Evolutionary conservation across 129 eudicot genomes (phyloP), one percentile per base, ranked within the genome.

Genomic region (Rutidosis leptorrhynchoides): DNA sequence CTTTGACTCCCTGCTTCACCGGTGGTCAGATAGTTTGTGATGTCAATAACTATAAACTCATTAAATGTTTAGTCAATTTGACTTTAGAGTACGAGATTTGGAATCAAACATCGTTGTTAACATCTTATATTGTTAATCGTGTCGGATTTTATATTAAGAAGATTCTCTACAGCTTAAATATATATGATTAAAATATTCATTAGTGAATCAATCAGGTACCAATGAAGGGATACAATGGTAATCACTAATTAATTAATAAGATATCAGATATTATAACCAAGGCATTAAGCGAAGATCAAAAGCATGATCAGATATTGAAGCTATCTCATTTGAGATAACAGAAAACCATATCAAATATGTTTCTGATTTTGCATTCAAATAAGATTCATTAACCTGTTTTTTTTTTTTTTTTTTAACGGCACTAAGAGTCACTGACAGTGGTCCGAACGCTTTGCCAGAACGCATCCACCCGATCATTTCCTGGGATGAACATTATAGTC

Each of bases 1-100:
- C 69, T 75, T 25, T 75, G 70, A 75, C 74, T 49, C 32, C 21
- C 17, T 58, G 30, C 19, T 30, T 28, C 76, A 3, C 35, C 33
- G 30, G 15, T 4, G 58, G 69, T 68, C 70, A 75, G 46, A 14
- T 53, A 21, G 37, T 61, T 33, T 15, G 20, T 32, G 16, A 51
- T 25, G 70, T 59, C 49, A 73, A 59, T 17, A 24, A 42, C 51
- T 42, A 37, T 43, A 55, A 73, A 53, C 30, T 28, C 9, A 20
- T 12, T 27, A 11, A 4, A n/a, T 20, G 49, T 43, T 45, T 11
- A 37, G 64, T 69, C 65, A 40, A 45, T 48, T 59, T 45, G 45
- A 71, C 60, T 67, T 32, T 70, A 28, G 67, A 28, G 75, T 59
- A 28, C 19, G 55, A 42, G 6, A 58, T 7, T 40, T 69, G 65